Evolutionary conservation across 495 filamentous ascomycete genomes (phyloP), one percentile per base, ranked within the genome.

Genomic region (Aspergillus campestris): DNA sequence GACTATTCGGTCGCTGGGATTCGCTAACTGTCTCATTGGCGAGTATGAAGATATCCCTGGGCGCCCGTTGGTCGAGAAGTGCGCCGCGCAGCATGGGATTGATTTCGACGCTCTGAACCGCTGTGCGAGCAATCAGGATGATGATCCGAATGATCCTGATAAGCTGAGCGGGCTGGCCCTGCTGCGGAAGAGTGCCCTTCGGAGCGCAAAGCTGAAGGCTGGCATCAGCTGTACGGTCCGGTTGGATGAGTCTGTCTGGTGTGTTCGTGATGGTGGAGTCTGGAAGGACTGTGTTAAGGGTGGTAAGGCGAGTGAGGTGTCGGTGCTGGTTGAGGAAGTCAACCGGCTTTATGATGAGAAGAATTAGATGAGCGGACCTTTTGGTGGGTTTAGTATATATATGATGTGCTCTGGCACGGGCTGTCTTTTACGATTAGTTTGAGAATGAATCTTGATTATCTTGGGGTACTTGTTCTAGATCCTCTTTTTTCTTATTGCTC

Each of bases 171-270:
- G 69, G 0, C 58, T 91, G 42, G 77, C 75, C 8, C 66, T 95
- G 70, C 69, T 99, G 31, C 71, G 81, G 40, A 64, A 83, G 18
- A 95, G 87, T 59, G 83, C 94, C n/a, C 59, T 76, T 42, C 77
- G 82, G 45, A 86, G 78, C 47, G 64, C 73, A 7, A 62, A 79
- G 4, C 79, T 84, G 27, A 82, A 80, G 9, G 84, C 92, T 6
- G 84, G 69, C 27, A 90, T 76, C 56, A 94, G 87, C 65, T 97
- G 92, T 63, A 98, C 92, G 0, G 80, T 96, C 8, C 75, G 92
- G 18, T 64, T 98, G 18, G 75, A 89, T 53, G 73, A 86, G 13
- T 60, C 87, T 50, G 70, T 83, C 39, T 86, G 91, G 75, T 97
- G 92, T 65, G 72, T 97, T 42, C 74, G 82, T 38, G 92, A 98